Evolutionary conservation across 1,139 yeast genomes (phyloP).

Genomic region (Sugiyamaella grinbergsii): DNA sequence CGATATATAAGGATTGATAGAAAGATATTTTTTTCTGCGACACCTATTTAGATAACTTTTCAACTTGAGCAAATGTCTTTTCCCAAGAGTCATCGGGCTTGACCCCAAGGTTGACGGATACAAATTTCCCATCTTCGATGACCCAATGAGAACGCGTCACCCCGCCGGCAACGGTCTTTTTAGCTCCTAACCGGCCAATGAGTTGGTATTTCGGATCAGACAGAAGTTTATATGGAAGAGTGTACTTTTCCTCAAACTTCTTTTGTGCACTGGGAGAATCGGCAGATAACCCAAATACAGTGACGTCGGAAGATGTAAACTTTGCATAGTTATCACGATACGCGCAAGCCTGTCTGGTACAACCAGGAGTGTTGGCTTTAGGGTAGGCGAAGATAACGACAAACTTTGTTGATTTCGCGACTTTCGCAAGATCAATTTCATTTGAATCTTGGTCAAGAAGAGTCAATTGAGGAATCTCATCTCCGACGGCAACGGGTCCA

Average conservation of each 20-base stretch:
- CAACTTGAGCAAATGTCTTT: constrained; percentile 48
- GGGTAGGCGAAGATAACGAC: constrained; percentile 68
- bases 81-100: constrained; percentile 77
- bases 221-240: constrained; percentile 69
- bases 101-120: constrained; percentile 62
- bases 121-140: constrained; percentile 73
- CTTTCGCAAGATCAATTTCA: constrained; percentile 45
- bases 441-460: constrained; percentile 70
- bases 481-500: constrained; percentile 52
- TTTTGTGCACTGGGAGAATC: constrained; percentile 77
- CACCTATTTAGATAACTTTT: constrained; percentile 1
- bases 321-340: constrained; percentile 67
- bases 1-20: too few relatives aligned
- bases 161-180: constrained; percentile 65
- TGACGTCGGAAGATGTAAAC: constrained; percentile 49
- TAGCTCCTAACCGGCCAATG: constrained; percentile 78
- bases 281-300: constrained; percentile 54
- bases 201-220: constrained; percentile 74
- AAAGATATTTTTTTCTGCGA: not conserved
- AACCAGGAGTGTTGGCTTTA: constrained; percentile 92
- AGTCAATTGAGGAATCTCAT: constrained; percentile 62
- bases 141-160: constrained; percentile 89
- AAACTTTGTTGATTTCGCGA: constrained; percentile 29
- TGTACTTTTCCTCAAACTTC: constrained; percentile 70
- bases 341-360: constrained; percentile 88